Conservation (phyloP, 345 rosid genomes). For the Streptanthus diversifolius region DNA sequence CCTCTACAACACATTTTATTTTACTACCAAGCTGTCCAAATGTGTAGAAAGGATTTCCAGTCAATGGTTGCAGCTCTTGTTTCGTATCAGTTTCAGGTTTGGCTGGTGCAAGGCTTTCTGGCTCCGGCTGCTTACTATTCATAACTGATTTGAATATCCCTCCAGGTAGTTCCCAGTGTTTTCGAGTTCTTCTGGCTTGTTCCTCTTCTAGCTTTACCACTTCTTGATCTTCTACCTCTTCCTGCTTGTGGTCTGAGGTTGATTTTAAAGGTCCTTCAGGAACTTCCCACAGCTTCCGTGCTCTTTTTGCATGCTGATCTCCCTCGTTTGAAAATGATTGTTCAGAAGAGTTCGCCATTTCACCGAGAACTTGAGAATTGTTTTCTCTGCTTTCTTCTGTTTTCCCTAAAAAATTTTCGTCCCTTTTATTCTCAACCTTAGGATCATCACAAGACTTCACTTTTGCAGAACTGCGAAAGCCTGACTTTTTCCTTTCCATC, state of each 20-base stretch:
- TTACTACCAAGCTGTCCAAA: conserved; percentile 38
- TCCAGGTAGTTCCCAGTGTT: conserved; percentile 37
- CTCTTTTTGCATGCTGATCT: conserved; percentile 30
- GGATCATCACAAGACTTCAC: conserved; percentile 33
- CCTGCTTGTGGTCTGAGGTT: conserved; percentile 31
- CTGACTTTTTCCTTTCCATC: conserved; percentile 67
- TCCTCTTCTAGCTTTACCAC: conserved; percentile 37
- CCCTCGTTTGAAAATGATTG: conserved; percentile 28
- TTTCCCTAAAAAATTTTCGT: conserved; percentile 32
- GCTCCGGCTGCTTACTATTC: conserved; percentile 32
- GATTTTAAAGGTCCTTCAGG: conserved; percentile 24
- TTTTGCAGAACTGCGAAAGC: conserved; percentile 42
- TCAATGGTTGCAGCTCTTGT: conserved; percentile 32
- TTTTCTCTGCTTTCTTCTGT: conserved; percentile 38
- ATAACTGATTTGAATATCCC: conserved; percentile 29
- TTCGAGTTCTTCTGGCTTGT: conserved; percentile 34
- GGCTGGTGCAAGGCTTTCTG: conserved; percentile 33
- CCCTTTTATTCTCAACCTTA: conserved; percentile 35
- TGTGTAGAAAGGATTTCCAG: conserved; percentile 32
- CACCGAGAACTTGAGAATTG: conserved; percentile 16
- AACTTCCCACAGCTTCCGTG: conserved; percentile 34
- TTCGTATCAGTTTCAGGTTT: conserved; percentile 32
- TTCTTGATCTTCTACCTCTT: conserved; percentile 37
- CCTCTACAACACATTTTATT: conserved; percentile 35
- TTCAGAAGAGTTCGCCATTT: conserved; percentile 21